phyloP scores from a whole-genome alignment of 192 early-diverging fungal genomes.

The Mortierella claussenii region DNA sequence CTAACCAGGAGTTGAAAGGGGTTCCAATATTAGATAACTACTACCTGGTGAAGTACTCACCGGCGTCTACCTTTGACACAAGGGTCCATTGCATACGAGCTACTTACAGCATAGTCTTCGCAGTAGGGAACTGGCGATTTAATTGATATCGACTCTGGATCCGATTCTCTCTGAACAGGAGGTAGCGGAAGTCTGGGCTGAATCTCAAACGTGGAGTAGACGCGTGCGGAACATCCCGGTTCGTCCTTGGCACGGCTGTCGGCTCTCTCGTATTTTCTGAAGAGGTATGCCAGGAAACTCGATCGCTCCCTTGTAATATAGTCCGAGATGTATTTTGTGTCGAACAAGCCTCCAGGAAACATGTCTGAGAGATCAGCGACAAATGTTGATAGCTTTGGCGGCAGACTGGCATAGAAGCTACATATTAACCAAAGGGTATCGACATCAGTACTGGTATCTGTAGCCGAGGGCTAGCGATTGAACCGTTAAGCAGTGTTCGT shows the following conservation, averaged over 20 bases:
- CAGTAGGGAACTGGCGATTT: slow-evolving; percentile 54
- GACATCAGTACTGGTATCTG: not conserved
- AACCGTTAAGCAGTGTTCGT: slow-evolving; percentile 7
- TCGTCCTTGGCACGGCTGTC: slow-evolving; percentile 15
- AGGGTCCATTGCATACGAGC: not conserved
- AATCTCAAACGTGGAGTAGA: slow-evolving; percentile 25
- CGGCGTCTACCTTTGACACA: no score
- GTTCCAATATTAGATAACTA: no score
- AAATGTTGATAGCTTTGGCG: slow-evolving; percentile 74
- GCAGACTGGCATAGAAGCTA: slow-evolving; percentile 85
- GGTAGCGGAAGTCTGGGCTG: slow-evolving; percentile 21
- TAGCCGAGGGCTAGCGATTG: no score
- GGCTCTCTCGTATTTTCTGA: slow-evolving; percentile 60
- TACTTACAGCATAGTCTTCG: slow-evolving; percentile 85
- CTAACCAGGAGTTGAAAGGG: slow-evolving; percentile 50
- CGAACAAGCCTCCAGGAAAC: slow-evolving; percentile 90
- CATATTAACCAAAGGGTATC: not conserved
- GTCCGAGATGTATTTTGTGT: slow-evolving; percentile 92
- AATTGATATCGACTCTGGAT: no score
- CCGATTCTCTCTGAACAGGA: not conserved
- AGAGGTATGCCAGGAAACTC: slow-evolving; percentile 79
- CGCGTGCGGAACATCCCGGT: not conserved
- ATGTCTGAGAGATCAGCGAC: slow-evolving; percentile 79
- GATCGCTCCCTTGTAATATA: slow-evolving; percentile 69
- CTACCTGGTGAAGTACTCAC: no score